These are phyloP conservation scores for Abrus pulchellus DNA, from an alignment of 306 rosid species.

Conservation along the genomic window DNA sequence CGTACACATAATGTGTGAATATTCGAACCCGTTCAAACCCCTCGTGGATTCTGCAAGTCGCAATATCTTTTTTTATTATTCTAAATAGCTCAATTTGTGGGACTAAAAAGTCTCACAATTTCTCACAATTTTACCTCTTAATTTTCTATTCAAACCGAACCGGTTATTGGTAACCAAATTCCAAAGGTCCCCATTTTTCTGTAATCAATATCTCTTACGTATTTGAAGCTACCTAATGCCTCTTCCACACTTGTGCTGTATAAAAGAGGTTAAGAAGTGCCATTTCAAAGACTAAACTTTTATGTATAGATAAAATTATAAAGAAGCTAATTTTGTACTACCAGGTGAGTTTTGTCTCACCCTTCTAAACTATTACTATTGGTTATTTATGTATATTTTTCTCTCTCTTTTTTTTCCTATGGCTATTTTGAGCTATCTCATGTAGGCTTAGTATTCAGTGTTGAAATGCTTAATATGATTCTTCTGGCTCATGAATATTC, in stretches of 20 bases:
- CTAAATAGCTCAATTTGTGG: conserved; percentile 38
- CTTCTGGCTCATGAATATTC: neutral
- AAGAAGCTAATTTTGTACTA: conserved; percentile 13
- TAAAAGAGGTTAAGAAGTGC: conserved; percentile 9
- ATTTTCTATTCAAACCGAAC: conserved; percentile 48
- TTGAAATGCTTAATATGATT: conserved; percentile 4
- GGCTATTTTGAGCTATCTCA: neutral
- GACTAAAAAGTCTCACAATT: conserved; percentile 24
- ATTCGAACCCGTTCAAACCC: conserved; percentile 52
- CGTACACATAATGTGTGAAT: neutral
- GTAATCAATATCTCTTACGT: conserved; percentile 23
- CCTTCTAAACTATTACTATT: conserved; percentile 6
- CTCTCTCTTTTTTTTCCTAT: no score
- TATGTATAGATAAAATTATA: neutral
- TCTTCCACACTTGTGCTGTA: conserved; percentile 32
- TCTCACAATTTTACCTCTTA: conserved; percentile 9
- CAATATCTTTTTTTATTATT: neutral
- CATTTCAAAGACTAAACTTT: conserved; percentile 13
- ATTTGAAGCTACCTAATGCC: conserved; percentile 36
- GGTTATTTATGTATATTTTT: neutral
- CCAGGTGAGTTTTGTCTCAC: conserved; percentile 41
- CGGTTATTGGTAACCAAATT: neutral
- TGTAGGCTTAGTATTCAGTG: neutral
- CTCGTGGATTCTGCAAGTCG: conserved; percentile 44
- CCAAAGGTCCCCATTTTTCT: conserved; percentile 44